Evolutionary conservation across 2,329 filamentous ascomycete genomes (phyloP).

Genomic region (Beauveria brongniartii): DNA sequence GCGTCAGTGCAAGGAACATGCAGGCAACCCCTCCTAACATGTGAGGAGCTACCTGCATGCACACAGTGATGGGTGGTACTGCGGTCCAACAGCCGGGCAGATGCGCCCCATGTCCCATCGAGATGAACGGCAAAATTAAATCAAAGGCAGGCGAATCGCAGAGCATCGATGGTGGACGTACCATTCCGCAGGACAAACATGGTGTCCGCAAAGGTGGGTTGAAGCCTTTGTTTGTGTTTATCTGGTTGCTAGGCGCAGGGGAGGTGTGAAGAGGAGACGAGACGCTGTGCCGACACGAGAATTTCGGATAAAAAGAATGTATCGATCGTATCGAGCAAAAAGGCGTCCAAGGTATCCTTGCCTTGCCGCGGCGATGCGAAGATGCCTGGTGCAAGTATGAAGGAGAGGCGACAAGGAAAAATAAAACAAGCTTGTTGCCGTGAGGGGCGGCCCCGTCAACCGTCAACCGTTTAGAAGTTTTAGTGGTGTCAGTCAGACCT

Average conservation of each 20-base stretch:
- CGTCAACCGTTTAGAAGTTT: no score
- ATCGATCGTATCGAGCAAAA: neutral
- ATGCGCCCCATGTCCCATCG: neutral
- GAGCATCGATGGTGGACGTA: conserved; percentile 17
- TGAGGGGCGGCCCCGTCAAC: neutral
- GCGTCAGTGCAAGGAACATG: neutral
- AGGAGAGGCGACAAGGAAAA: neutral
- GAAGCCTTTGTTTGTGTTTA: conserved; percentile 6
- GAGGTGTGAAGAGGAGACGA: neutral
- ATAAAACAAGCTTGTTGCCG: conserved; percentile 1
- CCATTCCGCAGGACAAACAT: conserved; percentile 33
- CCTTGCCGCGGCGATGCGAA: neutral
- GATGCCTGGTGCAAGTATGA: neutral
- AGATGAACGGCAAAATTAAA: neutral
- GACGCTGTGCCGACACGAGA: neutral
- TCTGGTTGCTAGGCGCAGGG: neutral
- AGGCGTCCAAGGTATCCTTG: neutral
- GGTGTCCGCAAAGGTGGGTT: conserved; percentile 16
- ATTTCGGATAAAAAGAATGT: neutral
- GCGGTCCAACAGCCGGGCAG: neutral
- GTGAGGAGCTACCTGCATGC: neutral
- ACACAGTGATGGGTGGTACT: neutral
- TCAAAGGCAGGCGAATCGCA: neutral
- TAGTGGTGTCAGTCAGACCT: neutral
- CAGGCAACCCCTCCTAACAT: conserved; percentile 28